Base-by-base conservation (phyloP, 2,329 filamentous ascomycete genomes). In the Acrocalymma vagum region DNA sequence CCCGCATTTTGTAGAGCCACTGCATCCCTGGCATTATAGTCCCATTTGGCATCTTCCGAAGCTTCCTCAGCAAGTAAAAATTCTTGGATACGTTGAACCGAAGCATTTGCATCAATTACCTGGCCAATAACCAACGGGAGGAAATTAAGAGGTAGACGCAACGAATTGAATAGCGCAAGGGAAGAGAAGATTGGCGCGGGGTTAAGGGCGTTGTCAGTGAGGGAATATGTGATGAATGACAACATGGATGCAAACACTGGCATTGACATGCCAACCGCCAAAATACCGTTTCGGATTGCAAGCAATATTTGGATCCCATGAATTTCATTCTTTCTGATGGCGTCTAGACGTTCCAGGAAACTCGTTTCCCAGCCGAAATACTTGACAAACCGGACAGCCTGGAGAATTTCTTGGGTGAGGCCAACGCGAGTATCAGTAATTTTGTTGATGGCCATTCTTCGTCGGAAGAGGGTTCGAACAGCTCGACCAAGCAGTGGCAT, bases 241-340 rank as follows among this genome's bases (percentile, higher is more conserved):
- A 97, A 70, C 90, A 97, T 96, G 2, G 92, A 95, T 0, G 93
- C 91, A 57, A 97, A 96, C 37, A 95, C 88, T 6, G 94, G 93
- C 62, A 96, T 80, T 1, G 90, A 87, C 80, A 95, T 83, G 60
- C 88, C 88, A 33, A 94, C 78, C 9, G 90, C 87, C 69, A 91
- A 87, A 73, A 96, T 90, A 27, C 79, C 90, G 65, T 95, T 95
- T 56, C 91, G 83, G 53, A 95, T 89, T 1, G 88, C 83, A 18
- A 97, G 74, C 29, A 97, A 73, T 10, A 90, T 74, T 65, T 96
- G 92, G 42, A 97, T 91, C n/a, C 87, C 83, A 41, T 79, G 75
- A 46, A 97, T 91, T 69, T 97, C 93, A 45, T 80, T 80, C 36
- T 78, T 78, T 42, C 93, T 83, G 47, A 95, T 87, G 16, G 84